Evolutionary conservation across 2,329 filamentous ascomycete genomes (phyloP), one percentile per base, ranked within the genome.

Genomic region (Atkinsonella hypoxylon): DNA sequence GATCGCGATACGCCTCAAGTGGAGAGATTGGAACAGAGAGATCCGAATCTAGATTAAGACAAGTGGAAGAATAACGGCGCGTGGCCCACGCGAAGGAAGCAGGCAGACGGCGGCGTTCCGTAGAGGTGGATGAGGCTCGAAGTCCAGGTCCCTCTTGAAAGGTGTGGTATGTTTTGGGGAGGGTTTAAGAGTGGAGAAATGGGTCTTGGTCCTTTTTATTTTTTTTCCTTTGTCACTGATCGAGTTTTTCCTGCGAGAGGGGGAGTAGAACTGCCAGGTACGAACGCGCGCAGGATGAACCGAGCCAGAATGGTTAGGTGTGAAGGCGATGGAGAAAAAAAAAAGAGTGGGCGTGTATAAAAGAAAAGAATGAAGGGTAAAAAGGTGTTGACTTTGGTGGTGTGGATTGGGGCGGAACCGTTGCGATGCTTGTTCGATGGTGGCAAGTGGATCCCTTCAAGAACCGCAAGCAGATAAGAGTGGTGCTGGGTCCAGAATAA

Each of bases 101-200:
- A 54, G 49, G 57, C 55, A 51, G 47, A 53, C 45, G 57, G 59
- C 56, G 51, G 52, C 53, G 62, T 63, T 64, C 65, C 60, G 60
- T 56, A 55, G 56, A 62, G 62, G 65, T 65, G 64, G 64, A 65
- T 68, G 67, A 67, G 63, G 67, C 64, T 54, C 53, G 67, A 61
- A 61, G 63, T 59, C 60, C 58, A 66, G 61, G 64, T 62, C 60
- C 65, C 65, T 65, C 56, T 65, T 62, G 31, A 65, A 65, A 69
- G 61, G 60, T 63, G 66, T 55, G 53, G 53, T 56, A 65, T 70
- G 68, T 65, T 70, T 66, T 67, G 68, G 68, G 68, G 66, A 71
- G 67, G 67, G 65, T 67, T 67, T 60, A 63, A 49, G 64, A 67
- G 70, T 72, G 70, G 70, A 68, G 69, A 71, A 69, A 61, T 64